Base-by-base conservation (phyloP, 331 rosid species). In the Erythrophleum ivorense region DNA sequence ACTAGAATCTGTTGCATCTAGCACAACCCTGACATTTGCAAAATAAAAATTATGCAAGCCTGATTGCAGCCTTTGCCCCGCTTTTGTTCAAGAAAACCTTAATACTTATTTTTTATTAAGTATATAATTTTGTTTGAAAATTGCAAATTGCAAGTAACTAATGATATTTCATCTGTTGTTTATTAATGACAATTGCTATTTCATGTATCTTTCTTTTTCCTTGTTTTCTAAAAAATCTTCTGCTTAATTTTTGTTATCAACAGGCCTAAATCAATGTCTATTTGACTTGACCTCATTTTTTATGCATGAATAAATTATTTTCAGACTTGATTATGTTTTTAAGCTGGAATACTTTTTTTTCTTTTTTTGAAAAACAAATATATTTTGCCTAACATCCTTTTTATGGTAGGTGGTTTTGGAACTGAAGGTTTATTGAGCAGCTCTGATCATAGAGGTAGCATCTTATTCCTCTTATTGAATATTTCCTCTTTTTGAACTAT, bases 391-490 rank as follows among this genome's bases (percentile, higher is more conserved):
- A 38, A 65, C 49, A 65, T 34, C 31, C 52, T 16, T 38, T 18
- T 65, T 16, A 18, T 67, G 52, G 33, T 40, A 8, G 50, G 50
- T 15, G 71, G 31, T 38, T 67, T 67, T 40, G 52, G 72, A 40
- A 38, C 16, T 40, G 19, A 9, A 67, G 52, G 21, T n/a, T 67
- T 38, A 67, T 40, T 67, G 72, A 67, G 52, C 13, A 1, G 46
- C 19, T n/a, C 52, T 40, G 31, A 67, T 40, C 33, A n/a, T 40
- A 67, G 72, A 67, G 52, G 72, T 41, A 67, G 52, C 50, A 66
- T 65, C 33, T 67, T 64, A 36, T 62, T 40, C 54, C 54, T 4
- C 54, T n/a, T 38, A 38, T 67, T n/a, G 49, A 67, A 67, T 40
- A 9, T 18, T 67, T 67, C 8, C 11, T 67, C 33, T 9, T 46